Evolutionary conservation across 2,329 filamentous ascomycete species (phyloP).

Genomic region (Talaromyces sp.): DNA sequence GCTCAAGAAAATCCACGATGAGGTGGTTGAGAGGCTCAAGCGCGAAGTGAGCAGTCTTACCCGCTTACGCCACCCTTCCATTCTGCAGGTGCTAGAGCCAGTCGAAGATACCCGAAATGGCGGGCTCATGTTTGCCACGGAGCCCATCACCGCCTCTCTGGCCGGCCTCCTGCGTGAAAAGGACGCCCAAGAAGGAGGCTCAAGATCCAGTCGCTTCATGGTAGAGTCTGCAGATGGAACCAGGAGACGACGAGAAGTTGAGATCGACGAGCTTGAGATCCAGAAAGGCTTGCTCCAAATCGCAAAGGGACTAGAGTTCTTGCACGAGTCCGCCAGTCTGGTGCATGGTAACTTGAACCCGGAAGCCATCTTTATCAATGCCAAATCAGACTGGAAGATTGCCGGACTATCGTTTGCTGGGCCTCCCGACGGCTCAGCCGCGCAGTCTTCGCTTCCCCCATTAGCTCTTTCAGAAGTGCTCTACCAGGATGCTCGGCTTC

Average conservation of each 20-base stretch:
- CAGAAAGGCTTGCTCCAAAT: conserved; percentile 93
- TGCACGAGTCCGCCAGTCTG: conserved; percentile 89
- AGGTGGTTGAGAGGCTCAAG: conserved; percentile 84
- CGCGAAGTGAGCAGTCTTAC: conserved; percentile 88
- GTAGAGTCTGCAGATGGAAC: conserved; percentile 73
- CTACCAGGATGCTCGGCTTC: conserved; percentile 78
- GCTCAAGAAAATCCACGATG: conserved; percentile 76
- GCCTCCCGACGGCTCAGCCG: conserved; percentile 68
- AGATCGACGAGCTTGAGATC: conserved; percentile 95
- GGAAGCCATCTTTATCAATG: conserved; percentile 87
- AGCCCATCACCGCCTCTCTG: conserved; percentile 84
- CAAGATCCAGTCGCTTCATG: conserved; percentile 71
- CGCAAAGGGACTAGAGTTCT: conserved; percentile 87
- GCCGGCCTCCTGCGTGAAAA: conserved; percentile 78
- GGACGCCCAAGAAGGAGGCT: conserved; percentile 74
- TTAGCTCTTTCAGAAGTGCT: conserved; percentile 79
- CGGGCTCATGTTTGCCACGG: conserved; percentile 91
- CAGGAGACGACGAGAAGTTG: conserved; percentile 69
- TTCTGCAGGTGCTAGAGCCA: conserved; percentile 88
- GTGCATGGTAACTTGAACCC: conserved; percentile 94
- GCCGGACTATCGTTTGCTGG: conserved; percentile 88
- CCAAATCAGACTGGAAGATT: conserved; percentile 98
- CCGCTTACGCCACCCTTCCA: conserved; percentile 80
- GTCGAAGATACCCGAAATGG: conserved; percentile 90
- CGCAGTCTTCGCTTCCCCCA: conserved; percentile 68